Base-by-base conservation (phyloP, 208 protist species). In the Leishmania major region DNA sequence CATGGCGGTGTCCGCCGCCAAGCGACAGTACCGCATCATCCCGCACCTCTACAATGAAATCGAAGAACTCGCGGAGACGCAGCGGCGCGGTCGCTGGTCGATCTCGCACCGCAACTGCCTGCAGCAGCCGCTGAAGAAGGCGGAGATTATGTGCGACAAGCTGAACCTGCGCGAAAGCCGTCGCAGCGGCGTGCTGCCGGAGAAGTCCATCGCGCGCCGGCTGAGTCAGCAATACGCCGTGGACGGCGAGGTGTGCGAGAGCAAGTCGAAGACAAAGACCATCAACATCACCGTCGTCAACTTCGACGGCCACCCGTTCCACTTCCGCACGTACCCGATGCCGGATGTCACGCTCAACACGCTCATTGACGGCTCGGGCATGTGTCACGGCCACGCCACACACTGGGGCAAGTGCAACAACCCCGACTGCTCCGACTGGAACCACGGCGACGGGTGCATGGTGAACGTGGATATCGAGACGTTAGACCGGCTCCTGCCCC, bases 391-490 rank as follows among this genome's bases (percentile, higher is more conserved):
- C 40, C 88, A 94, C 80, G 79, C 85, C 22, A 88, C 92, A 19
- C 89, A 92, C 81, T 98, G 93, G 93, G 91, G 89, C 53, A 96
- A 96, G 85, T 98, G 95, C 83, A 95, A 96, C 79, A 98, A 98
- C 91, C 89, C 92, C 1, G 93, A 96, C 86, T 98, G 95, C 83
- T 75, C 91, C 37, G 95, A 97, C 80, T 96, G 91, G 91, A 95
- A 95, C 78, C 95, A 98, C 88, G 93, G 95, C 53, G 91, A 98
- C 57, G 95, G 95, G 31, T 98, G 95, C 89, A 47, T 98, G 72
- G 91, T 98, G 74, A 98, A 98, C 80, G 93, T 98, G 8, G 95
- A 98, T 76, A 94, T 98, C 77, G 93, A 98, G 75, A 98, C 95
- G 0, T 78, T 98, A 35, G 95, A 96, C 87, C 89, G 92, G 28